phyloP scores from a whole-genome alignment of 208 protist species.

The Dictyostelium gargantuum region DNA sequence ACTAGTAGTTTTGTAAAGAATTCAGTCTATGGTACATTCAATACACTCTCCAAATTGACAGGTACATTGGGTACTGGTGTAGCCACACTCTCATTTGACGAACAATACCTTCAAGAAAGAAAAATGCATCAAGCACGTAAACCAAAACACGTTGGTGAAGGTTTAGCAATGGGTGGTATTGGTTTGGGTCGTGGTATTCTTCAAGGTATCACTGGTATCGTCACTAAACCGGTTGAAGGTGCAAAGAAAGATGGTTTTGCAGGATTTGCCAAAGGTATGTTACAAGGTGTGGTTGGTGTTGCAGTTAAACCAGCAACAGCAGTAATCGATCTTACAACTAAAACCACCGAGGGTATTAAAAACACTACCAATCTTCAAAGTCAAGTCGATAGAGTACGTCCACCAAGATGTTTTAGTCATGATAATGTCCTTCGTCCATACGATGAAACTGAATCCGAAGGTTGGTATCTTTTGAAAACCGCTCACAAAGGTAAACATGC shows the following conservation, averaged over 20 bases:
- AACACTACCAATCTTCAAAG: conserved; percentile 74
- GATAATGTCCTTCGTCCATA: conserved; percentile 24
- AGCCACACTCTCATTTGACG: conserved; percentile 74
- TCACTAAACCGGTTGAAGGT: conserved; percentile 80
- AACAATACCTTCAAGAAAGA: conserved; percentile 70
- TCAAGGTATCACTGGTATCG: conserved; percentile 72
- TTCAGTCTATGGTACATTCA: conserved; percentile 76
- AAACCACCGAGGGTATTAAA: conserved; percentile 78
- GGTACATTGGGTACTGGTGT: conserved; percentile 73
- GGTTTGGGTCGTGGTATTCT: conserved; percentile 68
- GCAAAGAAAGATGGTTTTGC: conserved; percentile 68
- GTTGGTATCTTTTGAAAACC: conserved; percentile 48
- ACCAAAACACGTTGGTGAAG: conserved; percentile 67
- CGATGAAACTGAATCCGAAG: background rate
- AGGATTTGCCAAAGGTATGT: conserved; percentile 82
- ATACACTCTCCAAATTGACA: conserved; percentile 76
- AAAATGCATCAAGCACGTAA: conserved; percentile 39
- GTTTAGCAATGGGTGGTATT: conserved; percentile 55
- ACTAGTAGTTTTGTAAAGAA: conserved; percentile 74
- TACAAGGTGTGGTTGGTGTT: conserved; percentile 80
- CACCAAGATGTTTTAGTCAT: conserved; percentile 38
- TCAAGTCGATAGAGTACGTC: background rate
- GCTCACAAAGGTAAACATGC: conserved; percentile 43
- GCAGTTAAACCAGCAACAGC: conserved; percentile 82
- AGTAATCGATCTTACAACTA: conserved; percentile 77